Evolutionary conservation across 371 early-diverging fungal species (phyloP).

Genomic region (Mucor piriformis): DNA sequence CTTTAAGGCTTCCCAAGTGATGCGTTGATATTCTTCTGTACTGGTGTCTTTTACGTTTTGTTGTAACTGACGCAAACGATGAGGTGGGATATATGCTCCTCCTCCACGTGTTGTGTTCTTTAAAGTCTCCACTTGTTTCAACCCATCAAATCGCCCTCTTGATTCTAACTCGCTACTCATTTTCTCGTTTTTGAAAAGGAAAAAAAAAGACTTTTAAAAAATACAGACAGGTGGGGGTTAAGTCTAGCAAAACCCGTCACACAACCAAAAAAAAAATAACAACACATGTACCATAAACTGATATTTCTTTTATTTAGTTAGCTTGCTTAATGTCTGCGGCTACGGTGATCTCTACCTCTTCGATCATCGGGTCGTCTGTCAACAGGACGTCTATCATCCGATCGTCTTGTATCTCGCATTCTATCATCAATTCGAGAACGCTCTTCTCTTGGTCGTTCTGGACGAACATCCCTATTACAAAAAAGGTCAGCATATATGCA

Average conservation of each 20-base stretch:
- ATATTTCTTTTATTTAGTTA: too few species aligned
- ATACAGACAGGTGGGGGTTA: too few species aligned
- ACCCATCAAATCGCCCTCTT: constrained; percentile 1
- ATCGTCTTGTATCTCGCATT: constrained; percentile 33
- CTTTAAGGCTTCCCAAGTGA: constrained; percentile 94
- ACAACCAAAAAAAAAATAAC: not conserved
- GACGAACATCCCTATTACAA: not conserved
- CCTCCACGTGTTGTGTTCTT: constrained; percentile 56
- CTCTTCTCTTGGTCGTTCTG: constrained; percentile 6
- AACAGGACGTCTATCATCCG: constrained; percentile 18
- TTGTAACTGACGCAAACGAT: constrained; percentile 83
- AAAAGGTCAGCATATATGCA: not conserved
- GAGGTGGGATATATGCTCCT: constrained; percentile 95
- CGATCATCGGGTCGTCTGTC: constrained; percentile 26
- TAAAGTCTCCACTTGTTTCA: constrained; percentile 13
- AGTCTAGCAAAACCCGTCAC: not conserved
- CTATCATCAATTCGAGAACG: constrained; percentile 8
- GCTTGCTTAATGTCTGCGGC: constrained; percentile 24
- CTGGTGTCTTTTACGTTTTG: constrained; percentile 75
- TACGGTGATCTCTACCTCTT: constrained; percentile 25
- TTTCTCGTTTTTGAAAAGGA: not conserved
- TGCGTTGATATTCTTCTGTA: constrained; percentile 81
- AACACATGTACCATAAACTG: too few species aligned
- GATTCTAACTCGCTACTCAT: constrained; percentile 13
- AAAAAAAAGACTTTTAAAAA: not conserved